A percentile compares a stretch with the other conserved stretches of the same genome.
Evolutionary conservation across 1,284 basidiomycete species (phyloP).

Genomic region (Rhodofomes roseus): DNA sequence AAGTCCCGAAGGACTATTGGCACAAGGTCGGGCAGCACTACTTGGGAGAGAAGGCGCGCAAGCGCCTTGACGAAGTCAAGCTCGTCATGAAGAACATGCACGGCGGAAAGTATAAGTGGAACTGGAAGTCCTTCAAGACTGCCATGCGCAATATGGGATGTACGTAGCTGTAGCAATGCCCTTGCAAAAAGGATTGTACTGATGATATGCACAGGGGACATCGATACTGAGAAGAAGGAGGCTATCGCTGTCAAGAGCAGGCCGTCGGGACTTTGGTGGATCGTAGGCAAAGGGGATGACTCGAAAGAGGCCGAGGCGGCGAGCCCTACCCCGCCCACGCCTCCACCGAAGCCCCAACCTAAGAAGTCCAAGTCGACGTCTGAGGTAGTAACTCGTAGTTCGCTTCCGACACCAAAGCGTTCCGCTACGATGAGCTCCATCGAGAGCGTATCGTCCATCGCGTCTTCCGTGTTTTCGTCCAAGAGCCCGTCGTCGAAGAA

Average conservation of each 20-base stretch:
- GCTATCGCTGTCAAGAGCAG: constrained; percentile 57
- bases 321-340: constrained; percentile 20
- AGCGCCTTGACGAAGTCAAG: constrained; percentile 64
- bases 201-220: constrained; percentile 44
- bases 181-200: neutral
- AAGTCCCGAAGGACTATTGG: constrained; percentile 74
- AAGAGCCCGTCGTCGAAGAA: constrained; percentile 13
- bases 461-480: constrained; percentile 13
- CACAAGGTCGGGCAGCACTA: constrained; percentile 72
- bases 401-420: constrained; percentile 23
- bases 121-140: constrained; percentile 73
- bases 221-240: constrained; percentile 52
- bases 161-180: constrained; percentile 24
- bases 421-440: constrained; percentile 26
- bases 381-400: constrained; percentile 25
- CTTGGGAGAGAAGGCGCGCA: constrained; percentile 60
- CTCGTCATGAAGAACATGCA: constrained; percentile 67
- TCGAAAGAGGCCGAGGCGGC: neutral
- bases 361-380: constrained; percentile 22
- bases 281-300: constrained; percentile 43
- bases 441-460: constrained; percentile 22
- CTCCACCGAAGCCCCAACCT: constrained; percentile 10
- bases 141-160: constrained; percentile 78
- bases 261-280: constrained; percentile 56
- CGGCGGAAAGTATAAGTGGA: constrained; percentile 60